phyloP scores from a whole-genome alignment of 169 alveolate species.

The Cryptosporidium ubiquitum region DNA sequence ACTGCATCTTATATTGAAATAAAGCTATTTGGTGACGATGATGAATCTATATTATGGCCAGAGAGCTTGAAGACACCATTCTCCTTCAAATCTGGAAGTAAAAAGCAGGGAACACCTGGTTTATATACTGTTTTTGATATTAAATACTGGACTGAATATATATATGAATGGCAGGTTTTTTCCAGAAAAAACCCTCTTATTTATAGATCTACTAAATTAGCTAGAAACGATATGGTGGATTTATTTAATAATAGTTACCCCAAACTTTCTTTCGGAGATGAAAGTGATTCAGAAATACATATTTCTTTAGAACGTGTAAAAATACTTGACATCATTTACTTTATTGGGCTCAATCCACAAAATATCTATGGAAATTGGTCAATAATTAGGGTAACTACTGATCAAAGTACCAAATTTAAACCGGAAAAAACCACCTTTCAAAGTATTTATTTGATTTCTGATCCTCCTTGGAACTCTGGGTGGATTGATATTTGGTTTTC shows the following conservation, averaged over 20 bases:
- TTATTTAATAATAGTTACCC: neutral
- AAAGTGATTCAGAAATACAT: neutral
- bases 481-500: conserved; percentile 71
- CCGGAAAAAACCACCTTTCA: neutral
- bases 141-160: conserved; percentile 34
- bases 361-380: conserved; percentile 43
- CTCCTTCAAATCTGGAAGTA: neutral
- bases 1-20: conserved; percentile 1
- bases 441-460: neutral
- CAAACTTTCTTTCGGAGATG: neutral
- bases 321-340: conserved; percentile 41
- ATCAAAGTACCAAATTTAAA: neutral
- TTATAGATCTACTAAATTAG: neutral
- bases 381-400: conserved; percentile 18
- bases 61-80: neutral
- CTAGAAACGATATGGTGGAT: conserved; percentile 5
- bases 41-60: conserved; percentile 42
- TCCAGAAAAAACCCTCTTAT: neutral
- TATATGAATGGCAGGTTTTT: conserved; percentile 12
- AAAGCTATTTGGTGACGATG: neutral
- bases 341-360: conserved; percentile 50
- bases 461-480: conserved; percentile 62
- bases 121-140: conserved; percentile 16
- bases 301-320: conserved; percentile 33
- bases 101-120: neutral